A percentile compares a stretch with the other conserved stretches of the same genome.
Conservation (phyloP, 177 flowering plant species). For the Vitis hybrid region DNA sequence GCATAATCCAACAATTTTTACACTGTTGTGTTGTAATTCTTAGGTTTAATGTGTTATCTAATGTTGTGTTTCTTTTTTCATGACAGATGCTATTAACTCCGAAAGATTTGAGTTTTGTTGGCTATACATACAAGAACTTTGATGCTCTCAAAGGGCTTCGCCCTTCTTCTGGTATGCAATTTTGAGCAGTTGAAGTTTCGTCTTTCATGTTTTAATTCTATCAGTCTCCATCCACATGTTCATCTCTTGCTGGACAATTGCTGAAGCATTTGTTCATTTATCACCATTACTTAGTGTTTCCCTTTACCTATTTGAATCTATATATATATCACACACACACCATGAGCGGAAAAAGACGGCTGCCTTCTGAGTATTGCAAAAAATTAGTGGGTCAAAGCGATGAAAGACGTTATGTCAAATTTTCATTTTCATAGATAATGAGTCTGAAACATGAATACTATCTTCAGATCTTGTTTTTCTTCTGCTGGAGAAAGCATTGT, state of each 20-base stretch:
- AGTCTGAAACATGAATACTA: not conserved
- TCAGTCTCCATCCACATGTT: no score
- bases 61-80: not conserved
- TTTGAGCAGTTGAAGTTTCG: not conserved
- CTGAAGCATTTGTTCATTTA: no score
- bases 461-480: not conserved
- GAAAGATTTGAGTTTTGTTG: slow-evolving; percentile 89
- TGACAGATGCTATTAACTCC: slow-evolving; percentile 70
- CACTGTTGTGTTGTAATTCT: slow-evolving; percentile 1
- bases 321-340: no score
- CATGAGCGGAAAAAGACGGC: no score
- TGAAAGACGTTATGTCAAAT: not conserved
- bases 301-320: no score
- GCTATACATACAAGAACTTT: slow-evolving; percentile 94
- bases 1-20: not conserved
- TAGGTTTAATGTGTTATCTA: slow-evolving; percentile 2
- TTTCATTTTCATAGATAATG: not conserved
- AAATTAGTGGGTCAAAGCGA: no score
- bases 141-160: slow-evolving; percentile 83
- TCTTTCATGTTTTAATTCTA: no score
- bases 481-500: not conserved
- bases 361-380: no score
- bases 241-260: no score
- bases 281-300: no score
- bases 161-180: slow-evolving; percentile 50